Evolutionary conservation across 1,284 basidiomycete genomes (phyloP).

Genomic region (Peniophora sp.): DNA sequence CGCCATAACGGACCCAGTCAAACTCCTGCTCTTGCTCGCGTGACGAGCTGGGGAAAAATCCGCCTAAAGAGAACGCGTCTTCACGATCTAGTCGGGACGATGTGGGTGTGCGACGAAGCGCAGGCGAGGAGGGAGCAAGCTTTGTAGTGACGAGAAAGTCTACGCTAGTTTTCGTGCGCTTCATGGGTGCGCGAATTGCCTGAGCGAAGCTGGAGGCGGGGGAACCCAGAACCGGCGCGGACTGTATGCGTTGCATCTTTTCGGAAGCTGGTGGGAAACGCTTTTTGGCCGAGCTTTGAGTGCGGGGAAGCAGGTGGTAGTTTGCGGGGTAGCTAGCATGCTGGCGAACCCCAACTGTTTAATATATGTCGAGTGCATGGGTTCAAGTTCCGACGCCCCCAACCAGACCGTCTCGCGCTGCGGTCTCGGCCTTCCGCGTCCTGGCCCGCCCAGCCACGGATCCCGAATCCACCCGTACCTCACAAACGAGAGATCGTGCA

Average conservation of each 20-base stretch:
- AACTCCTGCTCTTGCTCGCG: constrained; percentile 16
- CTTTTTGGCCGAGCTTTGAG: neutral
- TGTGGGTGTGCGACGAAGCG: neutral
- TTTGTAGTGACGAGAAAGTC: constrained; percentile 9
- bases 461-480: too few relatives aligned
- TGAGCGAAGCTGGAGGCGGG: constrained; percentile 10
- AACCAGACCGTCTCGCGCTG: too few relatives aligned
- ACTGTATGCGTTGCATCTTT: constrained; percentile 27
- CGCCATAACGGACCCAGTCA: constrained; percentile 30
- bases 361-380: too few relatives aligned
- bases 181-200: constrained; percentile 8
- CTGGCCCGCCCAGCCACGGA: too few relatives aligned
- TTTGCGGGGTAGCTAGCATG: neutral
- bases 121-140: constrained; percentile 2
- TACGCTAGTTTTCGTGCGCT: constrained; percentile 12
- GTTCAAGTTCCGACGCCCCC: too few relatives aligned
- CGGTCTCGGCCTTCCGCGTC: too few relatives aligned
- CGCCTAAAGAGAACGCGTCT: constrained; percentile 41
- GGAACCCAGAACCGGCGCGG: constrained; percentile 22
- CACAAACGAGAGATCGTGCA: too few relatives aligned
- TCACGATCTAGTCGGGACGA: constrained; percentile 14
- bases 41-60: constrained; percentile 38
- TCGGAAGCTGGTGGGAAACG: neutral
- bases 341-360: too few relatives aligned
- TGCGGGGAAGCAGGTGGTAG: neutral